These are phyloP conservation scores for Sporothrix phasma DNA, from an alignment of 2,329 filamentous ascomycete species.

Conservation along the genomic window DNA sequence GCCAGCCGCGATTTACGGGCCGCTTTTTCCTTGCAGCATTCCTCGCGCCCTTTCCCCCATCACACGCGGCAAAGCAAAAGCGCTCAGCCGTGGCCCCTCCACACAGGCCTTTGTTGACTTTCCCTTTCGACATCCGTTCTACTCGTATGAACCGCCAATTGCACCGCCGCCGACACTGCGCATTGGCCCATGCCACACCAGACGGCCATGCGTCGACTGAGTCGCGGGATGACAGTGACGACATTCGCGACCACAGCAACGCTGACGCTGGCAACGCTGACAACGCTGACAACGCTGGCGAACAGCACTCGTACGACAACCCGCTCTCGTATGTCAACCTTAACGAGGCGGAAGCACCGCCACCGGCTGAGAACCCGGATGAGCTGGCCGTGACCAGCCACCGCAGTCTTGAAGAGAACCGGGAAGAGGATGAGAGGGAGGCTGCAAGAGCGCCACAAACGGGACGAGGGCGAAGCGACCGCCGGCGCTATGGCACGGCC, in stretches of 20 bases:
- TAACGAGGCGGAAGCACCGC: slow-evolving; percentile 31
- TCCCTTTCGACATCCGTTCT: not conserved
- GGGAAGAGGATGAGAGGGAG: slow-evolving; percentile 21
- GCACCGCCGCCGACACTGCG: not conserved
- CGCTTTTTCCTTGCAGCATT: too few species aligned
- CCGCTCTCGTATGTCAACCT: slow-evolving; percentile 34
- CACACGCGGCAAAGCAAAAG: not conserved
- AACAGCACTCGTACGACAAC: slow-evolving; percentile 24
- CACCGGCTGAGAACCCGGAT: slow-evolving; percentile 35
- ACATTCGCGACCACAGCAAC: not conserved
- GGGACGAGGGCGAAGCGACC: not conserved
- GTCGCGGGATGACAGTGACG: not conserved
- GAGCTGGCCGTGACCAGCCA: slow-evolving; percentile 29
- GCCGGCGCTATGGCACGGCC: not conserved
- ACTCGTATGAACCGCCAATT: too few species aligned
- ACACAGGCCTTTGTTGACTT: not conserved
- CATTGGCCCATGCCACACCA: not conserved
- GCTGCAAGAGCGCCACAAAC: slow-evolving; percentile 17
- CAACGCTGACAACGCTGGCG: too few species aligned
- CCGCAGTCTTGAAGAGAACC: slow-evolving; percentile 32
- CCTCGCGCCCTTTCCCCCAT: too few species aligned
- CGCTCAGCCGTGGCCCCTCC: too few species aligned
- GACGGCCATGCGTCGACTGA: not conserved
- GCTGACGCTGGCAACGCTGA: not conserved
- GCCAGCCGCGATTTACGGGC: too few species aligned